Conservation (phyloP, 164 flowering plant species). For the Berberis thunbergii region DNA sequence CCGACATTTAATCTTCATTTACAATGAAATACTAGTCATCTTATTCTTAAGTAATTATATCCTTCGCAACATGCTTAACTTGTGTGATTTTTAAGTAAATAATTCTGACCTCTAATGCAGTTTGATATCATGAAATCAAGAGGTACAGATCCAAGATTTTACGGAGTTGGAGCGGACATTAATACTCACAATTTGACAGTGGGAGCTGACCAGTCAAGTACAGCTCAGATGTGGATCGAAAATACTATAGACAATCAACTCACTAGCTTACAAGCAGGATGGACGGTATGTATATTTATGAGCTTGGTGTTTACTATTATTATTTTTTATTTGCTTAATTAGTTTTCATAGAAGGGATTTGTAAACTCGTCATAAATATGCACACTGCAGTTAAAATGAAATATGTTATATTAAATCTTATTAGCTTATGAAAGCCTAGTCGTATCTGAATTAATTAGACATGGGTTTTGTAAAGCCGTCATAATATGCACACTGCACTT, state of each 20-base stretch:
- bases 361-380: no score
- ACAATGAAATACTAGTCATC: neutral
- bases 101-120: neutral
- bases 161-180: neutral
- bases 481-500: no score
- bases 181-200: neutral
- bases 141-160: neutral
- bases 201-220: neutral
- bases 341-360: no score
- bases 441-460: no score
- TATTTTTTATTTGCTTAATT: no score
- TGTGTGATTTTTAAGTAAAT: no score
- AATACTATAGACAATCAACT: neutral
- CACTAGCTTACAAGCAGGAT: neutral
- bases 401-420: no score
- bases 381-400: no score
- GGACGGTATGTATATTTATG: neutral
- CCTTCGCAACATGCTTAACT: no score
- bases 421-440: no score
- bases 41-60: neutral
- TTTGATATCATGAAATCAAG: neutral
- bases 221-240: neutral
- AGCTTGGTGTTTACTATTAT: no score
- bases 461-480: no score
- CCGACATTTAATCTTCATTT: neutral